These are phyloP conservation scores for Trichosporon ovoides DNA, from an alignment of 1,284 basidiomycete genomes.

Conservation along the genomic window DNA sequence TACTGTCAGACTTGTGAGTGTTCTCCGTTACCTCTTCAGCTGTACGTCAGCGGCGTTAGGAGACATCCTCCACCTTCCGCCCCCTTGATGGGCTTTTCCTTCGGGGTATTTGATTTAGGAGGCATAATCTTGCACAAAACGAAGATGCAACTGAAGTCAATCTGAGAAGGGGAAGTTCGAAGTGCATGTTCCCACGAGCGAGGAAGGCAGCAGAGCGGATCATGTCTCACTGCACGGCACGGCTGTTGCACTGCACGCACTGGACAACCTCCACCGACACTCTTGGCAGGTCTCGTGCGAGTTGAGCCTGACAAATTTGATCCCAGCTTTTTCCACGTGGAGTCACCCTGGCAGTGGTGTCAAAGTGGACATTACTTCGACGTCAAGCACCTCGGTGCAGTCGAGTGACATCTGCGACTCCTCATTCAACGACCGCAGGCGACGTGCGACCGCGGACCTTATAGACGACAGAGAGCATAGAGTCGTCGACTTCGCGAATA, in stretches of 20 bases:
- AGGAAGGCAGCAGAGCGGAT: neutral
- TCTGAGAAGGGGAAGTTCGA: no score
- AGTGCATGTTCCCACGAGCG: no score
- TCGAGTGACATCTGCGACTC: neutral
- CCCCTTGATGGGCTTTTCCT: slow-evolving; percentile 51
- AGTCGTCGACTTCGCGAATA: neutral
- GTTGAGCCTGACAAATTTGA: neutral
- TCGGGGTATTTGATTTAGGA: slow-evolving; percentile 68
- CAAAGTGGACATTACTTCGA: slow-evolving; percentile 2
- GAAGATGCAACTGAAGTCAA: neutral
- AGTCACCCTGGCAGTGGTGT: neutral
- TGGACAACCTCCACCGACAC: neutral
- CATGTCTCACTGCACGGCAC: neutral
- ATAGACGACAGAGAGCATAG: neutral
- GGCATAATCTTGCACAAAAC: no score
- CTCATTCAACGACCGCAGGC: neutral
- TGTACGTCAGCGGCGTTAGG: slow-evolving; percentile 8
- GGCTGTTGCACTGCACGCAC: no score
- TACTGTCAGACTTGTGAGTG: slow-evolving; percentile 9
- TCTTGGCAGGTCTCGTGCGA: neutral
- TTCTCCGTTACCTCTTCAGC: slow-evolving; percentile 37
- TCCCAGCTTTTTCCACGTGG: neutral
- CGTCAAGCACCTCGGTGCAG: neutral
- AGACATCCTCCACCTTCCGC: slow-evolving; percentile 39
- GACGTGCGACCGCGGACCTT: neutral